phyloP scores from a whole-genome alignment of 805 yeast species.

The Cyberlindnera bimundalis region DNA sequence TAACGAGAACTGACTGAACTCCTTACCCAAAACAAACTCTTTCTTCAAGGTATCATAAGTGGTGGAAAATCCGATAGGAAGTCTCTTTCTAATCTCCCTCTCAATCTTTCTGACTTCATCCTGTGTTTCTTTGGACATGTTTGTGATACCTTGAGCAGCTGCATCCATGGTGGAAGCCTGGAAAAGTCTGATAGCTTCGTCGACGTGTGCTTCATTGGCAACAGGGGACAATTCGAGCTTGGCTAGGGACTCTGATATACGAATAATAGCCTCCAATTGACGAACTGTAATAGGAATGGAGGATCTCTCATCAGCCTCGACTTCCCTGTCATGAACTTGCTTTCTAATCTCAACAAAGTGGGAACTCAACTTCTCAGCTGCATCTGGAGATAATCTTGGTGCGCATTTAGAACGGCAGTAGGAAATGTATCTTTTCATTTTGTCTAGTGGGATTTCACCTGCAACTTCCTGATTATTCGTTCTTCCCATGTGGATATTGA shows the following conservation, averaged over 20 bases:
- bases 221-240: conserved; percentile 78
- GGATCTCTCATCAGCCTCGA: conserved; percentile 80
- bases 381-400: conserved; percentile 84
- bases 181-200: conserved; percentile 90
- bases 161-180: conserved; percentile 98
- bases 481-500: conserved; percentile 90
- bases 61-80: conserved; percentile 96
- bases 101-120: conserved; percentile 78
- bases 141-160: conserved; percentile 49
- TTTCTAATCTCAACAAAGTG: conserved; percentile 90
- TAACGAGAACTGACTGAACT: conserved; percentile 64
- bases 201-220: conserved; percentile 86
- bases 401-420: conserved; percentile 91
- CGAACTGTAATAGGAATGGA: conserved; percentile 97
- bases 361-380: conserved; percentile 84
- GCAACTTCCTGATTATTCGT: conserved; percentile 48
- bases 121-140: conserved; percentile 54
- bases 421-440: conserved; percentile 88
- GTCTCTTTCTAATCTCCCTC: conserved; percentile 78
- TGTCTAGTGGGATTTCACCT: conserved; percentile 83
- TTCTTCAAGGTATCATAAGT: conserved; percentile 77
- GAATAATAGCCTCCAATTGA: conserved; percentile 94
- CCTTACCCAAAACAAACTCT: conserved; percentile 71
- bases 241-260: conserved; percentile 93
- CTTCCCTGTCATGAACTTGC: conserved; percentile 76